A percentile compares a stretch with the other conserved stretches of the same genome.
phyloP scores from a whole-genome alignment of 805 yeast species.

The Lachancea sp. region DNA sequence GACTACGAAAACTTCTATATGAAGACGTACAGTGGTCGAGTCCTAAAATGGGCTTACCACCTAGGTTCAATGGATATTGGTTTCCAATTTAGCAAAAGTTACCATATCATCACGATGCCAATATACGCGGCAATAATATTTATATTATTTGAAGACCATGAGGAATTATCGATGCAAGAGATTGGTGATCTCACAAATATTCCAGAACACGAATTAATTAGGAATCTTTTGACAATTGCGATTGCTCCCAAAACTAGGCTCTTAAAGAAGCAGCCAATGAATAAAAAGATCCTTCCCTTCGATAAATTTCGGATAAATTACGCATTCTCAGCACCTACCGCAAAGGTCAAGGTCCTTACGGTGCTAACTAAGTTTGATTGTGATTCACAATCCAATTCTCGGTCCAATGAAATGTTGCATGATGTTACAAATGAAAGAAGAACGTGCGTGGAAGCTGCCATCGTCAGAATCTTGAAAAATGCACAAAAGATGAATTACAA shows the following conservation, averaged over 20 bases:
- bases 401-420: slow-evolving; percentile 31
- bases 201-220: slow-evolving; percentile 62
- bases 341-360: slow-evolving; percentile 68
- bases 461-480: slow-evolving; percentile 82
- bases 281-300: slow-evolving; percentile 55
- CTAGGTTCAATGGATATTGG: slow-evolving; percentile 79
- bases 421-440: slow-evolving; percentile 19
- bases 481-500: slow-evolving; percentile 55
- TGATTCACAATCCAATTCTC: not conserved
- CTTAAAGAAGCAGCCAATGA: slow-evolving; percentile 67
- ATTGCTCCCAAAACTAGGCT: slow-evolving; percentile 77
- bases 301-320: slow-evolving; percentile 67
- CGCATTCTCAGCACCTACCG: slow-evolving; percentile 59
- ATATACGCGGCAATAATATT: slow-evolving; percentile 75
- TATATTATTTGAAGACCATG: slow-evolving; percentile 60
- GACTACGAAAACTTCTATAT: slow-evolving; percentile 48
- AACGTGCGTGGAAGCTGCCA: slow-evolving; percentile 70
- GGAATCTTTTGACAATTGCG: slow-evolving; percentile 78
- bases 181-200: slow-evolving; percentile 62
- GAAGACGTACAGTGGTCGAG: slow-evolving; percentile 50
- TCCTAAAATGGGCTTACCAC: slow-evolving; percentile 71
- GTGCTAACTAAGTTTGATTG: slow-evolving; percentile 41
- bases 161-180: slow-evolving; percentile 49
- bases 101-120: slow-evolving; percentile 76
- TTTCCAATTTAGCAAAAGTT: slow-evolving; percentile 57